Percentiles rank a stretch among this genome's conserved stretches.
These are phyloP conservation scores for Stachybotrys chlorohalonatus DNA, from an alignment of 2,329 filamentous ascomycete genomes.

Conservation along the genomic window DNA sequence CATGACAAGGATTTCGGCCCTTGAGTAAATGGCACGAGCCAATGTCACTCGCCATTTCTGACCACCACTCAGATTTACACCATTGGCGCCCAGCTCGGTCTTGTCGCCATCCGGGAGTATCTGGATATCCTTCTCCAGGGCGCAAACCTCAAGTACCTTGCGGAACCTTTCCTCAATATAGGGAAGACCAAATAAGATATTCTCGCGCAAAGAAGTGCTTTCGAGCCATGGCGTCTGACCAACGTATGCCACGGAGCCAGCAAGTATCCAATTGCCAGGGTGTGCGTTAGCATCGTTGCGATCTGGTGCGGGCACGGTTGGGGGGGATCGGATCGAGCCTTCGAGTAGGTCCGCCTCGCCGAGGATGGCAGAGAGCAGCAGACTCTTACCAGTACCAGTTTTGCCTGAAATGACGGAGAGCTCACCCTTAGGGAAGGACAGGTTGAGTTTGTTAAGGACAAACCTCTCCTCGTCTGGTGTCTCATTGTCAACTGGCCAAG, in stretches of 20 bases:
- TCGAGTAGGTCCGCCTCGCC: conserved; percentile 64
- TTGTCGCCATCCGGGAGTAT: conserved; percentile 69
- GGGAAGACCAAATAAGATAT: conserved; percentile 70
- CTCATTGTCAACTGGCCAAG: conserved; percentile 63
- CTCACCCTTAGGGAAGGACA: conserved; percentile 59
- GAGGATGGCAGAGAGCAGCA: conserved; percentile 64
- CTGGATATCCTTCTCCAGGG: conserved; percentile 64
- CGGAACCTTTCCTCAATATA: conserved; percentile 59
- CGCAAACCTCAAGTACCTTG: conserved; percentile 63
- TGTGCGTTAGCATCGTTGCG: conserved; percentile 56
- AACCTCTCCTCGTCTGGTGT: conserved; percentile 52
- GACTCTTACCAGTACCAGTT: conserved; percentile 70
- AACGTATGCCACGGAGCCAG: conserved; percentile 63
- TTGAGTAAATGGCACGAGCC: conserved; percentile 70
- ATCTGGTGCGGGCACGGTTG: conserved; percentile 38
- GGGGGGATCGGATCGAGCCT: conserved; percentile 50
- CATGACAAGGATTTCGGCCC: conserved; percentile 65
- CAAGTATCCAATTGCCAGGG: conserved; percentile 57
- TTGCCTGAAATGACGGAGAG: conserved; percentile 68
- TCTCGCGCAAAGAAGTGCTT: conserved; percentile 69
- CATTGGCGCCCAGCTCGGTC: conserved; percentile 77
- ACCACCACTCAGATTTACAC: conserved; percentile 75
- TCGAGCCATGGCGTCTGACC: conserved; percentile 81
- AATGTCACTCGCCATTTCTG: conserved; percentile 78
- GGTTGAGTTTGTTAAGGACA: conserved; percentile 52